A percentile compares a stretch with the other conserved stretches of the same genome.
These are phyloP conservation scores for Pelargonium cotyledonis DNA, from an alignment of 441 rosid genomes.

Conservation along the genomic window DNA sequence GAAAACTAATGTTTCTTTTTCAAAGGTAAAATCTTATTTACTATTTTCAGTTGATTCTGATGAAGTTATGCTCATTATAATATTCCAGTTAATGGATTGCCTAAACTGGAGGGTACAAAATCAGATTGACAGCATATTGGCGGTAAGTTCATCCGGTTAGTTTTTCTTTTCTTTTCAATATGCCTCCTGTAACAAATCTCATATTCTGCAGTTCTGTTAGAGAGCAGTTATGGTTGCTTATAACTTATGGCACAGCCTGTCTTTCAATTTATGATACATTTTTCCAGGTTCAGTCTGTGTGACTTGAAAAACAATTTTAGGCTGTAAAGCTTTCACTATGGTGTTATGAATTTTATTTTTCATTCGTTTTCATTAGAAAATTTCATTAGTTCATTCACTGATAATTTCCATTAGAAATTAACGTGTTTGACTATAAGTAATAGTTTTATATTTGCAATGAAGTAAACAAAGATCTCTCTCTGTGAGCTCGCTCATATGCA, in stretches of 20 bases:
- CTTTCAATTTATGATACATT: not conserved
- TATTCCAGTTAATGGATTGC: constrained; percentile 70
- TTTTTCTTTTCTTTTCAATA: not conserved
- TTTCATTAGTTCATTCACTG: not conserved
- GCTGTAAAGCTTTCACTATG: not conserved
- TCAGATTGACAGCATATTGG: constrained; percentile 66
- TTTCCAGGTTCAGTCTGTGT: not conserved
- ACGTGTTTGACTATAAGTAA: not conserved
- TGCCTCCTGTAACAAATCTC: not conserved
- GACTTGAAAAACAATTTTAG: not conserved
- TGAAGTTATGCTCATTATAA: constrained; percentile 14
- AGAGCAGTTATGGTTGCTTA: not conserved
- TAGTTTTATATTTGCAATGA: not conserved
- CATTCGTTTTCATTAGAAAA: not conserved
- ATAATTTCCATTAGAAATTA: not conserved
- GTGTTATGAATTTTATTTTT: not conserved
- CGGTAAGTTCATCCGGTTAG: constrained; percentile 41
- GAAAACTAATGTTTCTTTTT: not conserved
- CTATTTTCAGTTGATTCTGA: constrained; percentile 11
- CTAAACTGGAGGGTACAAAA: constrained; percentile 81
- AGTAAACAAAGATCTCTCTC: not conserved
- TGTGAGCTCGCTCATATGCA: not conserved
- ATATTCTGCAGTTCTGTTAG: not conserved
- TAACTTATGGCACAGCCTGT: not conserved
- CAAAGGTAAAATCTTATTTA: not conserved